Percentiles rank a stretch among this genome's conserved stretches.
phyloP scores from a whole-genome alignment of 2,329 filamentous ascomycete genomes.

The Grosmannia huntii region DNA sequence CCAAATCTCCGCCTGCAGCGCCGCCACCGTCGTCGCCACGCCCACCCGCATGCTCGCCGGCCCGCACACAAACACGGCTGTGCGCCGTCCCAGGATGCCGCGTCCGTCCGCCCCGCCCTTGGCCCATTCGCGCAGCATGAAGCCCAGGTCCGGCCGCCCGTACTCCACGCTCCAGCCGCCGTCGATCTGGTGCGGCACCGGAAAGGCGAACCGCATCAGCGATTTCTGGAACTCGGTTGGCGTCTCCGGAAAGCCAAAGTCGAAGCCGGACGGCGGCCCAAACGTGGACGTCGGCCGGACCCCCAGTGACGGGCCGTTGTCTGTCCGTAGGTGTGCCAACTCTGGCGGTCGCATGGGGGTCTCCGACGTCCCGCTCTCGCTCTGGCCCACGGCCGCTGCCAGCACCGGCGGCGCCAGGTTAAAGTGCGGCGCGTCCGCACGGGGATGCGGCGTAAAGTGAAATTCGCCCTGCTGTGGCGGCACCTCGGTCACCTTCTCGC shows the following conservation, averaged over 20 bases:
- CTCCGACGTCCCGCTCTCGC: neutral
- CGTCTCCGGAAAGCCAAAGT: conserved; percentile 71
- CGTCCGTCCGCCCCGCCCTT: conserved; percentile 53
- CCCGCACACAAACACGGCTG: conserved; percentile 87
- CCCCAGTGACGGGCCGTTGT: conserved; percentile 11
- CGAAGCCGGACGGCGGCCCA: conserved; percentile 50
- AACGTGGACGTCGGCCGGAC: conserved; percentile 42
- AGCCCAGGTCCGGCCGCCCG: conserved; percentile 75
- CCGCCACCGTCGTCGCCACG: conserved; percentile 74
- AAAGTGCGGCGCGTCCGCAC: conserved; percentile 41
- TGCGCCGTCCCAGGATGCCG: conserved; percentile 63
- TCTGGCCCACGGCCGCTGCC: neutral
- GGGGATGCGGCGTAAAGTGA: conserved; percentile 42
- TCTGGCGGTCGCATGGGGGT: conserved; percentile 31
- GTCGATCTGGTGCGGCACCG: conserved; percentile 52
- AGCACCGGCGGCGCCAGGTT: conserved; percentile 35
- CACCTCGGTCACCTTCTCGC: conserved; percentile 9
- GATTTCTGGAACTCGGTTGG: conserved; percentile 83
- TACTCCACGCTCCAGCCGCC: conserved; percentile 90
- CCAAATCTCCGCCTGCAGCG: conserved; percentile 74
- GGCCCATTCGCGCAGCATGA: conserved; percentile 73
- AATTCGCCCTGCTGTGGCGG: conserved; percentile 26
- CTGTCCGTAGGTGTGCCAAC: conserved; percentile 43
- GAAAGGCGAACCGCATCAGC: conserved; percentile 81
- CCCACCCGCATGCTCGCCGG: conserved; percentile 78